Conservation (phyloP, 352 stramenopile genomes). For the Globisporangium paddicum region DNA sequence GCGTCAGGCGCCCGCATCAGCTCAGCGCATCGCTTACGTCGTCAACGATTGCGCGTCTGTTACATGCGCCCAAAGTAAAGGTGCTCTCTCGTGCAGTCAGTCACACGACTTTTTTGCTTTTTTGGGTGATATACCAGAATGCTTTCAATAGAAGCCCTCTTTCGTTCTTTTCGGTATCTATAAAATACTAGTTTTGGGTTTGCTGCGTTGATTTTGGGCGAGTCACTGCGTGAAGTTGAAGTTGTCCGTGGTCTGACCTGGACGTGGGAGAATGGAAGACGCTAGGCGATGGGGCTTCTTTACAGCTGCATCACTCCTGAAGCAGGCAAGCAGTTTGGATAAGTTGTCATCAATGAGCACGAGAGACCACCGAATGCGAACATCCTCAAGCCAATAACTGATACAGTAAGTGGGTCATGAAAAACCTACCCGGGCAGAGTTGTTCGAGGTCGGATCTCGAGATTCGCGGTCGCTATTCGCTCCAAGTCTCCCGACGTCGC, state of each 20-base stretch:
- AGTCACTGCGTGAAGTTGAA: constrained; percentile 37
- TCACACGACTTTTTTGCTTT: too few species aligned
- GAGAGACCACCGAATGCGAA: too few species aligned
- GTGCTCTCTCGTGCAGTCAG: background rate
- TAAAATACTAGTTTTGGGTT: background rate
- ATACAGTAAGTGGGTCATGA: too few species aligned
- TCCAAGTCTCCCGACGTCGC: constrained; percentile 13
- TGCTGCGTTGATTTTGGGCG: background rate
- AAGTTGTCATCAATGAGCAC: too few species aligned
- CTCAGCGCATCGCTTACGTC: background rate
- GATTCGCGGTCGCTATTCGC: constrained; percentile 22
- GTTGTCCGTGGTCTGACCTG: constrained; percentile 21
- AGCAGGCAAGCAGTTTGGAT: background rate
- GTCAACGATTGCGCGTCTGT: background rate
- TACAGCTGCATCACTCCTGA: constrained; percentile 1
- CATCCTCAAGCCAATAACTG: too few species aligned
- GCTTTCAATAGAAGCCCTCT: constrained; percentile 4
- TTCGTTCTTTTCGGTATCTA: background rate
- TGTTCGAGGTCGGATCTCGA: constrained; percentile 24
- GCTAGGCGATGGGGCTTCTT: constrained; percentile 35
- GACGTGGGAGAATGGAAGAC: constrained; percentile 27
- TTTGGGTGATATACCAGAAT: background rate
- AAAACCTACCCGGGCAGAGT: constrained; percentile 5
- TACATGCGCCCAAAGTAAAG: background rate
- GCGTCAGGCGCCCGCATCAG: constrained; percentile 38